phyloP scores from a whole-genome alignment of 805 yeast genomes.

The Ogataea populi-albae region DNA sequence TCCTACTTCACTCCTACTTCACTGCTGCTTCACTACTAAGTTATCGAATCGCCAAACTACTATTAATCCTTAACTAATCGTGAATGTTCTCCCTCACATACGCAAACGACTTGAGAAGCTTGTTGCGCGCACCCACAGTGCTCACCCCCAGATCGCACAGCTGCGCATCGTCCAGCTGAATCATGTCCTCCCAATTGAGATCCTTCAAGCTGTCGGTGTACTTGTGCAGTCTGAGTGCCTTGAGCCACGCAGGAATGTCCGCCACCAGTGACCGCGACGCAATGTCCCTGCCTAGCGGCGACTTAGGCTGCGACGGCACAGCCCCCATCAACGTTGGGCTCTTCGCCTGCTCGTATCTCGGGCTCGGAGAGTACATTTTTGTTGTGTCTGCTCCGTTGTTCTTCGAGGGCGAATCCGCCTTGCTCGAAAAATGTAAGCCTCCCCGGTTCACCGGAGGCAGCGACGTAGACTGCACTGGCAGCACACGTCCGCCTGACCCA shows the following conservation, averaged over 20 bases:
- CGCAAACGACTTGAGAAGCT: constrained; percentile 86
- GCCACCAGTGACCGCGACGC: constrained; percentile 53
- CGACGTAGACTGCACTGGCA: constrained; percentile 22
- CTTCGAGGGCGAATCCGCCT: constrained; percentile 9
- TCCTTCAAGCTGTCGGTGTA: constrained; percentile 82
- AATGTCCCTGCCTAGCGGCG: constrained; percentile 49
- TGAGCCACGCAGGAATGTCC: constrained; percentile 91
- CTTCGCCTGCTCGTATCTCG: constrained; percentile 10
- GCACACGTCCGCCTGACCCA: constrained; percentile 13
- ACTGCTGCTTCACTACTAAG: too few relatives aligned
- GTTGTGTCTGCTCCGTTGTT: neutral
- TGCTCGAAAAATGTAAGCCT: constrained; percentile 1
- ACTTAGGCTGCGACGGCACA: constrained; percentile 26
- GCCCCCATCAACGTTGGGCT: constrained; percentile 1
- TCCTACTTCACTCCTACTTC: too few relatives aligned
- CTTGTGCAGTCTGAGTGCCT: constrained; percentile 85
- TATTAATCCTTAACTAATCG: too few relatives aligned
- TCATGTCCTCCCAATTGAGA: constrained; percentile 74
- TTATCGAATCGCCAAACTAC: too few relatives aligned
- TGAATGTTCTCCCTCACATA: constrained; percentile 58
- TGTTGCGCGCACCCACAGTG: constrained; percentile 95
- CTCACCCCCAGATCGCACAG: constrained; percentile 80
- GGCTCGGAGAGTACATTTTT: constrained; percentile 16
- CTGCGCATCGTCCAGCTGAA: constrained; percentile 64
- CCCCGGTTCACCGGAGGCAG: constrained; percentile 22